Conservation (phyloP, 345 rosid species). For the Brassica carinata region DNA sequence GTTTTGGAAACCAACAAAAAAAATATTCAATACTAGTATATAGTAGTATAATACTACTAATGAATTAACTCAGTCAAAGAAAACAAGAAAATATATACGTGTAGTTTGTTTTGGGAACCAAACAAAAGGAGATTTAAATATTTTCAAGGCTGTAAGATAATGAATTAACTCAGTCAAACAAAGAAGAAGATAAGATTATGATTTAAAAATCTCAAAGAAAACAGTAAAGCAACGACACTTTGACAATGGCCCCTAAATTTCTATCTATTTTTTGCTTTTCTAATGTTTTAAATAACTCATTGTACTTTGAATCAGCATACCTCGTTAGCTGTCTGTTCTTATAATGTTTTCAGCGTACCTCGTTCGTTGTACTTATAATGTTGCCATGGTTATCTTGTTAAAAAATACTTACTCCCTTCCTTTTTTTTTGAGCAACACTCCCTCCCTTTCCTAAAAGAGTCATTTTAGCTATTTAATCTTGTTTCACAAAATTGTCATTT, state of each 20-base stretch:
- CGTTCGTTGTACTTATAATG: too few relatives aligned
- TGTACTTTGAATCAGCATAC: background rate
- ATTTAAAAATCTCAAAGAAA: background rate
- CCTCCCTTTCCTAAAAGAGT: too few relatives aligned
- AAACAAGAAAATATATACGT: background rate
- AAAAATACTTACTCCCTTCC: too few relatives aligned
- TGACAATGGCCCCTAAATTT: background rate
- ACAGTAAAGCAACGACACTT: background rate
- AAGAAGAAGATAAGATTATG: background rate
- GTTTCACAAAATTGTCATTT: too few relatives aligned
- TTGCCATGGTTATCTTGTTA: too few relatives aligned
- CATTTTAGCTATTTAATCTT: too few relatives aligned
- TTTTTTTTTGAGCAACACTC: too few relatives aligned
- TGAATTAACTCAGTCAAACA: background rate
- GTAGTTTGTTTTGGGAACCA: background rate
- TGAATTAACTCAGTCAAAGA: background rate
- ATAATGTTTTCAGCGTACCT: background rate
- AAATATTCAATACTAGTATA: too few relatives aligned
- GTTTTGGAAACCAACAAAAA: background rate
- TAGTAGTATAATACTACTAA: too few relatives aligned
- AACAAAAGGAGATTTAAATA: background rate
- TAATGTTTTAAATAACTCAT: background rate
- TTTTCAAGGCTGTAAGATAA: background rate
- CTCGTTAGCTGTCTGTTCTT: background rate
- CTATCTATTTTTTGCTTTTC: background rate